A percentile compares a stretch with the other conserved stretches of the same genome.
phyloP scores from a whole-genome alignment of 2,329 filamentous ascomycete genomes.

The Exutisphaerella laricina region DNA sequence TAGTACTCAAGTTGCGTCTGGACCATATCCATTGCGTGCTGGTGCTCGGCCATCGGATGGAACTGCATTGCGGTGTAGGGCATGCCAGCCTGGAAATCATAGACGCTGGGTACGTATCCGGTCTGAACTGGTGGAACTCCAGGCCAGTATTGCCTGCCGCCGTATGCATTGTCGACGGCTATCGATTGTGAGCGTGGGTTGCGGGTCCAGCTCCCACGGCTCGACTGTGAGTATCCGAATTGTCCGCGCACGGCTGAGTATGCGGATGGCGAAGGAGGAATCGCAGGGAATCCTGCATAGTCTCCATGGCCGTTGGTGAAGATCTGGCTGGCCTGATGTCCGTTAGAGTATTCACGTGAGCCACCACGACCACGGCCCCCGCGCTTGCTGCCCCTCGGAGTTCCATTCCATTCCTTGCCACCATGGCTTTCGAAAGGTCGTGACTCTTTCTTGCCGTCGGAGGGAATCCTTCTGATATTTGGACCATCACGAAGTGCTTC shows the following conservation, averaged over 20 bases:
- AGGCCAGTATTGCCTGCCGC: constrained; percentile 25
- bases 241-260: constrained; percentile 28
- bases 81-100: constrained; percentile 33
- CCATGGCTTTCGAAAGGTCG: constrained; percentile 21
- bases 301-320: constrained; percentile 23
- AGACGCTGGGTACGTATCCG: constrained; percentile 48
- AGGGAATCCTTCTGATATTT: constrained; percentile 13
- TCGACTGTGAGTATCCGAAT: constrained; percentile 29
- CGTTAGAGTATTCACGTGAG: constrained; percentile 30
- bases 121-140: constrained; percentile 39
- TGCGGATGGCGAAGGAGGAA: constrained; percentile 26
- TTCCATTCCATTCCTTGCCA: constrained; percentile 22
- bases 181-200: constrained; percentile 57
- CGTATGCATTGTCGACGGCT: constrained; percentile 50
- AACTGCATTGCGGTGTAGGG: constrained; percentile 48
- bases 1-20: constrained; percentile 74
- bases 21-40: constrained; percentile 52
- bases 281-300: constrained; percentile 22
- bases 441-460: constrained; percentile 22
- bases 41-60: constrained; percentile 54
- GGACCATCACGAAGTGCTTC: constrained; percentile 12
- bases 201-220: constrained; percentile 42
- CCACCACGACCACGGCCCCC: constrained; percentile 31
- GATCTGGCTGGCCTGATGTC: constrained; percentile 21
- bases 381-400: constrained; percentile 27